Base-by-base conservation (phyloP, 108 stramenopile species). In the Skeletonema marinoi region DNA sequence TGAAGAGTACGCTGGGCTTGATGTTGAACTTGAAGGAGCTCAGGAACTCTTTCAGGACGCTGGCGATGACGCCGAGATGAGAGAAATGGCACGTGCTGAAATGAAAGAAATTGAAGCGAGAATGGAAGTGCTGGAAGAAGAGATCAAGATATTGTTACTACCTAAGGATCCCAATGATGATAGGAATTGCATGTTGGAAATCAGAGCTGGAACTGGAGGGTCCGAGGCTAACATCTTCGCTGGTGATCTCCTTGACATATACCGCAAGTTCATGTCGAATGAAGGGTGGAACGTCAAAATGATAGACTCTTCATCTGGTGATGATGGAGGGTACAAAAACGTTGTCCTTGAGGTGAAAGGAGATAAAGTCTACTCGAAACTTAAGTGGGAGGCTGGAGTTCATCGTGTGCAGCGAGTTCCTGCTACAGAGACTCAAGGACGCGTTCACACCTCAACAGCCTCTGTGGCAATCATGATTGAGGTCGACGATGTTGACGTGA, bases 361-460 rank as follows among this genome's bases (percentile, higher is more conserved):
- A 32, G 91, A 93, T 41, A 80, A 32, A 19, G 97, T 94, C 0
- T 98, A 93, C 83, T 91, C 87, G 51, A 88, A 89, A 72, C 77
- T 99, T 32, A 98, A 98, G 80, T 97, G 92, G 87, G 99, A 99
- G 77, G 93, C 93, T 17, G 99, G 99, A 32, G 98, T 97, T 3
- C 99, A 99, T 76, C 90, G 99, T 36, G 98, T 99, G 4, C 98
- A 99, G 70, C 81, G 99, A 33, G 98, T 99, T 19, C 98, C 99
- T n/a, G 93, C 92, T 4, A 98, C 97, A 19, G 97, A 97, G 69
- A 85, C 86, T 39, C 90, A 90, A 62, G 93, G 95, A 6, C 87
- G 93, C 6, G 89, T 98, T 17, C 98, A 98, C 75, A 98, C 98
- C 16, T 94, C 92, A 17, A 95, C 98, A 5, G 94, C 92, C 4